Evolutionary conservation across 306 rosid species (phyloP).

Genomic region (Pyrus bretschneideri): DNA sequence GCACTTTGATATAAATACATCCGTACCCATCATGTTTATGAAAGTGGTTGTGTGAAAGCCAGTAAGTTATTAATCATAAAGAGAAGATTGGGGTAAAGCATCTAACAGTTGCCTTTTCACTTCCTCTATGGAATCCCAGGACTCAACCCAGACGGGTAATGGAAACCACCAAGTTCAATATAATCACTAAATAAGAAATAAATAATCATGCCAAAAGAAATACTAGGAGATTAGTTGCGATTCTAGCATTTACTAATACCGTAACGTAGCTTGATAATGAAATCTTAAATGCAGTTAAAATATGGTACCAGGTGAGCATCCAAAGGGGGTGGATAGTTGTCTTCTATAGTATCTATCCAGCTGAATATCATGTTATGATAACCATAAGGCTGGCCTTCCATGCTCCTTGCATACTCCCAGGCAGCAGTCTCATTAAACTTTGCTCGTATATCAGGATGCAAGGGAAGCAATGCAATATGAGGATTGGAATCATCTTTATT

Average conservation of each 20-base stretch:
- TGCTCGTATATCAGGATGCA: slow-evolving; percentile 76
- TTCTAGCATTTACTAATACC: neutral
- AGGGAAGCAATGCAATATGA: slow-evolving; percentile 89
- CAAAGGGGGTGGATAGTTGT: slow-evolving; percentile 92
- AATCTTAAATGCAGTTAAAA: slow-evolving; percentile 2
- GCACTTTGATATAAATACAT: neutral
- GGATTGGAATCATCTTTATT: slow-evolving; percentile 81
- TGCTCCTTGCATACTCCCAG: slow-evolving; percentile 88
- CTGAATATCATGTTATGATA: slow-evolving; percentile 95
- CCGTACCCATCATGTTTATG: neutral
- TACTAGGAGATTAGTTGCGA: too few relatives aligned
- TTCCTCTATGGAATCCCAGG: neutral
- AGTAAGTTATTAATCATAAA: neutral
- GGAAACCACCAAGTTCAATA: neutral
- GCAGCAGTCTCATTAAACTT: slow-evolving; percentile 93
- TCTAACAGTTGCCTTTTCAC: neutral
- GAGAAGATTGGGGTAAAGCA: neutral
- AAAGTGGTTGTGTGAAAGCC: neutral
- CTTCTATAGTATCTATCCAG: slow-evolving; percentile 82
- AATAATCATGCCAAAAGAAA: neutral
- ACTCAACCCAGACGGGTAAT: neutral
- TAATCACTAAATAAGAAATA: neutral
- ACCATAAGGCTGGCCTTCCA: slow-evolving; percentile 86
- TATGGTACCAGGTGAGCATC: slow-evolving; percentile 81
- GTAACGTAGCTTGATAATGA: slow-evolving; percentile 11